Base-by-base conservation (phyloP, 2,329 filamentous ascomycete species). In the Furcasterigmium furcatum region DNA sequence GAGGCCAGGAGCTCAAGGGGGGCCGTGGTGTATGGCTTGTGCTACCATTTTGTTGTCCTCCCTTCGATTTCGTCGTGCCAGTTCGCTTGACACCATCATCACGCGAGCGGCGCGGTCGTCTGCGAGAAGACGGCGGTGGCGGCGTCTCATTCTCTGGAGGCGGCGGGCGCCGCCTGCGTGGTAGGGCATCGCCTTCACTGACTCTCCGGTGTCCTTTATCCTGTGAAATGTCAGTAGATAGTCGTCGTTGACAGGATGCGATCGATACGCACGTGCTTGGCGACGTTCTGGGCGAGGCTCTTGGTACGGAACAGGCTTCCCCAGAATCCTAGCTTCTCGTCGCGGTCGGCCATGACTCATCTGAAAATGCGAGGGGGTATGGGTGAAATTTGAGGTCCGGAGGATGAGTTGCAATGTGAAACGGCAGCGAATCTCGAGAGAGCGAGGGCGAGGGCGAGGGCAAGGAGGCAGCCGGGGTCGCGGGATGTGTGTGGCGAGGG, bases 1-100 rank as follows among this genome's bases (percentile, higher is more conserved):
- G 81, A 16, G 81, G 81, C 81, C 81, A 85, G 55, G 73, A 65
- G 3, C 71, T 74, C 46, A 79, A 60, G 5, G 72, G 68, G 7
- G 52, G 52, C 43, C 50, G 8, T 19, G 34, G 5, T 10, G 34
- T 9, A 19, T 36, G 34, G 34, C 34, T 18, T 10, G 18, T 19
- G 34, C n/a, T 36, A 9, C 34, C 34, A 19, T 18, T 36, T 9
- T 16, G 18, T 9, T 18, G 34, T 7, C n/a, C 14, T 13, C 9
- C 34, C 18, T 36, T 36, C 3, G 34, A 18, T 12, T 10, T 36
- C 8, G n/a, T 36, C n/a, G n/a, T 36, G n/a, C n/a, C n/a, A 18
- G 34, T 18, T 14, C 34, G 34, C 61, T 55, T 9, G 53, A 46
- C 20, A 4, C n/a, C 34, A 18, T 36, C 71, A 65, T 45, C 36